Conservation (phyloP, 345 rosid species). For the Laguncularia racemosa region DNA sequence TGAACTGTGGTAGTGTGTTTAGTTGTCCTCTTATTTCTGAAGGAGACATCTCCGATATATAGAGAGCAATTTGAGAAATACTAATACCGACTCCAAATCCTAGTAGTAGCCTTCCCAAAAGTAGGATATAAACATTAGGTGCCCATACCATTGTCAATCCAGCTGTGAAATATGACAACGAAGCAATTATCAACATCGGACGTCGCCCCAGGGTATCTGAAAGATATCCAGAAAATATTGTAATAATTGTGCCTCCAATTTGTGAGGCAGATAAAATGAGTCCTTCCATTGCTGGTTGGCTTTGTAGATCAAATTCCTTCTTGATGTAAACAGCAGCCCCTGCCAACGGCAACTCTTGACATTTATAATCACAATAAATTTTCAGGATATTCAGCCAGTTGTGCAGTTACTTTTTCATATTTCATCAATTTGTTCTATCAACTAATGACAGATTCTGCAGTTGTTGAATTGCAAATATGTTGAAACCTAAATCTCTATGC, state of each 20-base stretch:
- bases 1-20: constrained; percentile 34
- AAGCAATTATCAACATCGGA: constrained; percentile 25
- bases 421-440: no score
- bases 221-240: constrained; percentile 26
- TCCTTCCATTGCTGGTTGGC: constrained; percentile 31
- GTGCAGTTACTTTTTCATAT: no score
- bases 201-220: constrained; percentile 31
- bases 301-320: constrained; percentile 26
- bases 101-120: constrained; percentile 23
- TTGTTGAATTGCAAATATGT: no score
- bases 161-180: constrained; percentile 20
- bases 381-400: no score
- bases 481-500: no score
- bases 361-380: not conserved
- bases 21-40: constrained; percentile 32
- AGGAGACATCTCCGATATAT: constrained; percentile 38
- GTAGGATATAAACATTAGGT: constrained; percentile 30
- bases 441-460: no score
- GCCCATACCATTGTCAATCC: constrained; percentile 32
- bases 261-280: constrained; percentile 32
- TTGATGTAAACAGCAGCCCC: constrained; percentile 35
- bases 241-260: constrained; percentile 26
- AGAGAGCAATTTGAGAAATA: constrained; percentile 24
- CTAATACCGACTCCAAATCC: constrained; percentile 36
- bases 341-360: constrained; percentile 7